These are phyloP conservation scores for Alternaria ethzedia DNA, from an alignment of 2,329 filamentous ascomycete species.

Conservation along the genomic window DNA sequence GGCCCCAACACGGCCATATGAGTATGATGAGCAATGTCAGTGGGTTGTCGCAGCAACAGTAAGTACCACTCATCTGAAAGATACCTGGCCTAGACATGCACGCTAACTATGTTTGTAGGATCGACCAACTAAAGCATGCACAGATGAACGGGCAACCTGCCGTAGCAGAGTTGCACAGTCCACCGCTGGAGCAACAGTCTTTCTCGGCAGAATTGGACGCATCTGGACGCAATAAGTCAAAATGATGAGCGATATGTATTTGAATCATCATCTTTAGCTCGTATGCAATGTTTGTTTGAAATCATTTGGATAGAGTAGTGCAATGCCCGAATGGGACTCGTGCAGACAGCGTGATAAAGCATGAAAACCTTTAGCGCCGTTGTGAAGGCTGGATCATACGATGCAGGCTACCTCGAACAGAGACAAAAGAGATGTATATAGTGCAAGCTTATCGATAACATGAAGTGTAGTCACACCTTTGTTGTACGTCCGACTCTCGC, in stretches of 20 bases:
- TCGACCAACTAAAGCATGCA: slow-evolving; percentile 30
- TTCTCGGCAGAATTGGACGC: slow-evolving; percentile 38
- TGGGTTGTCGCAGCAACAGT: slow-evolving; percentile 33
- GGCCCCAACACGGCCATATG: slow-evolving; percentile 23
- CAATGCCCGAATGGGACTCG: not conserved
- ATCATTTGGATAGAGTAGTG: not conserved
- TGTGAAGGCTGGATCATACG: not conserved
- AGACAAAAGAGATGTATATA: not conserved
- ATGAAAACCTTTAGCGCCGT: not conserved
- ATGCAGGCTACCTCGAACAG: not conserved
- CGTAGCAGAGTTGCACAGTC: slow-evolving; percentile 31
- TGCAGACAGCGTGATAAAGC: not conserved
- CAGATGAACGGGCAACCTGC: slow-evolving; percentile 10
- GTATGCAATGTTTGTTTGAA: not conserved
- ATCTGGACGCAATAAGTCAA: slow-evolving; percentile 13
- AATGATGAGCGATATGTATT: not conserved
- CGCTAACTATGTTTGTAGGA: slow-evolving; percentile 13
- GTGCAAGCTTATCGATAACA: not conserved
- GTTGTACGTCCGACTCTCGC: not conserved
- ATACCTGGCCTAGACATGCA: not conserved
- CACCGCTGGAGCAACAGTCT: slow-evolving; percentile 24
- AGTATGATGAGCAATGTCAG: slow-evolving; percentile 25
- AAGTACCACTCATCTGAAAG: slow-evolving; percentile 8
- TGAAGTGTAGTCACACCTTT: not conserved
- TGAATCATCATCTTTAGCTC: not conserved